phyloP scores from a whole-genome alignment of 495 filamentous ascomycete species.

The Arthonia radiata region DNA sequence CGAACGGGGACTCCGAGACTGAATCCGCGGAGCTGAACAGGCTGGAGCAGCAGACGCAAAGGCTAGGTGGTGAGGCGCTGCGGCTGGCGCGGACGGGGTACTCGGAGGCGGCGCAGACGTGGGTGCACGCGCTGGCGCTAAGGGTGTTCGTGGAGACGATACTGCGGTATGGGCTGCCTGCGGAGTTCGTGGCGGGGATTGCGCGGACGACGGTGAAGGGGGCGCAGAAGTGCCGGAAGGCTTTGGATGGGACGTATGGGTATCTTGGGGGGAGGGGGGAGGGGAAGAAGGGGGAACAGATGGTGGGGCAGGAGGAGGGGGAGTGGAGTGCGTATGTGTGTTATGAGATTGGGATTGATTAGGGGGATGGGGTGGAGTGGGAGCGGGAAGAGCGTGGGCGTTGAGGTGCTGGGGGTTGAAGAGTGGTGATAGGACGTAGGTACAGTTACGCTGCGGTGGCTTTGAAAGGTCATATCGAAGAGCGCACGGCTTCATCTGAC shows the following conservation, averaged over 20 bases:
- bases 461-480: no score
- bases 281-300: conserved; percentile 65
- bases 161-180: conserved; percentile 70
- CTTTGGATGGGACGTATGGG: conserved; percentile 66
- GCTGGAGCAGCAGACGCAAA: conserved; percentile 55
- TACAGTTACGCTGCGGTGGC: no score
- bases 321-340: conserved; percentile 95
- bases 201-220: conserved; percentile 57
- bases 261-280: conserved; percentile 86
- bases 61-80: conserved; percentile 77
- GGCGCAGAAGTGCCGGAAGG: conserved; percentile 52
- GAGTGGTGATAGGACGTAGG: no score
- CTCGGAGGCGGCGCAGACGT: conserved; percentile 85
- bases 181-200: conserved; percentile 65
- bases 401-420: no score
- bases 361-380: no score
- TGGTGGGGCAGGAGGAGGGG: conserved; percentile 33
- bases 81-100: conserved; percentile 65
- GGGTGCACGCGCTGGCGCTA: conserved; percentile 73
- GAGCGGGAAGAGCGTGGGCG: no score
- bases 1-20: conserved; percentile 68
- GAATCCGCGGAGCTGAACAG: conserved; percentile 65
- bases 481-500: no score
- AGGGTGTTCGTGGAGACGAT: conserved; percentile 95
- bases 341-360: conserved; percentile 51